phyloP scores from a whole-genome alignment of 2,329 filamentous ascomycete genomes.

The Venturia nashicola region DNA sequence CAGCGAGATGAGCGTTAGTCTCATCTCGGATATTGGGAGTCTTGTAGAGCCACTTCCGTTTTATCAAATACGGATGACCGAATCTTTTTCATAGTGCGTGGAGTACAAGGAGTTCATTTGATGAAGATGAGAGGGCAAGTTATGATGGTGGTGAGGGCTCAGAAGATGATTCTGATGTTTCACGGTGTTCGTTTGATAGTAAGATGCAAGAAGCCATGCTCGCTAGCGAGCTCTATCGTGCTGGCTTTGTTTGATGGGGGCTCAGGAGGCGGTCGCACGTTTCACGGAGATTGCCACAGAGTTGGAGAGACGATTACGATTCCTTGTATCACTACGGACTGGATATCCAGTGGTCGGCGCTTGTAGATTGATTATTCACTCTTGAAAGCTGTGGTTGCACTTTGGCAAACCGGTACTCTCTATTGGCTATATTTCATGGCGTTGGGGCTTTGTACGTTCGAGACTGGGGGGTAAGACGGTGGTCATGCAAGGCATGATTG shows the following conservation, averaged over 20 bases:
- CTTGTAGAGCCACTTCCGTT: neutral
- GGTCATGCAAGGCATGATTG: neutral
- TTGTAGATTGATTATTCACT: neutral
- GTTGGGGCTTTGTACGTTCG: neutral
- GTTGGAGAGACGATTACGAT: neutral
- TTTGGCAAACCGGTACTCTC: neutral
- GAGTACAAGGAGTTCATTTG: neutral
- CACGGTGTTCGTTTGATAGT: neutral
- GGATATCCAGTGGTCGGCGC: neutral
- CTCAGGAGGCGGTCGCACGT: neutral
- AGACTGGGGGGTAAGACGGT: neutral
- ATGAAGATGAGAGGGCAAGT: neutral
- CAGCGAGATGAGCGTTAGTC: neutral
- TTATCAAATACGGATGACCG: neutral
- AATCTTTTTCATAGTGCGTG: neutral
- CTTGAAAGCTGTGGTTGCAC: neutral
- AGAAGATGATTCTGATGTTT: neutral
- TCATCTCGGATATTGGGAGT: neutral
- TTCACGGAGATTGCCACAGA: neutral
- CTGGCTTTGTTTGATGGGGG: neutral
- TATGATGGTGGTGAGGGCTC: neutral
- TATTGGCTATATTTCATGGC: neutral
- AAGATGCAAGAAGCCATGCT: neutral
- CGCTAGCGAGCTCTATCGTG: neutral
- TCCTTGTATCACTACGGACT: neutral